These are phyloP conservation scores for Heteromeles arbutifolia DNA, from an alignment of 306 rosid species.

Conservation along the genomic window DNA sequence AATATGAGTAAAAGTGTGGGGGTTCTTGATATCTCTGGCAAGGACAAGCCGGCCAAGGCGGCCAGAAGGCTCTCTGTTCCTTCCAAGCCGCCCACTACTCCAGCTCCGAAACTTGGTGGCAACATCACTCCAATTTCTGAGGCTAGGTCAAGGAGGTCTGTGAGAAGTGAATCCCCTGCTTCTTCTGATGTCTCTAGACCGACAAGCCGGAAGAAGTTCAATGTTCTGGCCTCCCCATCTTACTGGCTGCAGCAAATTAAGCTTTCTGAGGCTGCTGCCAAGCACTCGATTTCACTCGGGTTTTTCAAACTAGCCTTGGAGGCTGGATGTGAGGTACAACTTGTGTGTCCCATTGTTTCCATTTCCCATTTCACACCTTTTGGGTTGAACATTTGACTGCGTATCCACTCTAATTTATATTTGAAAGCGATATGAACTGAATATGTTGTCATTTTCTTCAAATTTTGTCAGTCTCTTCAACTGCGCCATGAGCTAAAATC, in stretches of 20 bases:
- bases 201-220: slow-evolving; percentile 46
- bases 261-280: slow-evolving; percentile 68
- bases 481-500: slow-evolving; percentile 61
- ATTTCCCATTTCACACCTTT: neutral
- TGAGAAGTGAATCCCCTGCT: slow-evolving; percentile 52
- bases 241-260: slow-evolving; percentile 85
- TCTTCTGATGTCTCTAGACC: slow-evolving; percentile 60
- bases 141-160: slow-evolving; percentile 40
- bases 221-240: slow-evolving; percentile 57
- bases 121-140: slow-evolving; percentile 71
- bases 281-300: slow-evolving; percentile 77
- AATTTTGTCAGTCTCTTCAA: slow-evolving; percentile 49
- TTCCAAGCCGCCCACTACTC: slow-evolving; percentile 41
- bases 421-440: neutral
- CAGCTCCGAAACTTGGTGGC: slow-evolving; percentile 42
- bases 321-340: slow-evolving; percentile 73
- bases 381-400: neutral
- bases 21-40: slow-evolving; percentile 71
- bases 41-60: slow-evolving; percentile 79
- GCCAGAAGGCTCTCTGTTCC: slow-evolving; percentile 83
- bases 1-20: slow-evolving; percentile 68
- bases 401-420: neutral
- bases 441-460: neutral
- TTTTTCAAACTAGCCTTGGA: slow-evolving; percentile 81
- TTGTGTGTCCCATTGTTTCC: neutral